Percentiles rank a stretch among this genome's conserved stretches.
These are phyloP conservation scores for Trypanosoma mega DNA, from an alignment of 208 protist species.

Conservation along the genomic window DNA sequence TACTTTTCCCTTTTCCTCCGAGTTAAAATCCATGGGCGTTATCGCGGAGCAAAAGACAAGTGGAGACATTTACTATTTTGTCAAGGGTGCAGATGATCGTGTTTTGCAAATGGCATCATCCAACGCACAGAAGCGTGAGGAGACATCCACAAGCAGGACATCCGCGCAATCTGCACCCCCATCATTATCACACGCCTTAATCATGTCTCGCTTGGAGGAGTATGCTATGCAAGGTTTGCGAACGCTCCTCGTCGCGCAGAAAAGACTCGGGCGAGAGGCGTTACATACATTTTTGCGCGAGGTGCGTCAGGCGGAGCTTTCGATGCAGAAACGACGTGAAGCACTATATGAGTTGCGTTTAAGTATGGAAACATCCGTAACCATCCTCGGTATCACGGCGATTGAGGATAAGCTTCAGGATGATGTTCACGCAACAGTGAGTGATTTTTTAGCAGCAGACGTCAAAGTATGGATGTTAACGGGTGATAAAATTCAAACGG, in stretches of 20 bases:
- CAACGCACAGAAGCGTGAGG: not conserved
- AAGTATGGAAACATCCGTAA: conserved; percentile 83
- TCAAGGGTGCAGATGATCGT: conserved; percentile 91
- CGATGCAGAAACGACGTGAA: conserved; percentile 39
- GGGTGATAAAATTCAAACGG: conserved; percentile 98
- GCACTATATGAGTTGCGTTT: conserved; percentile 45
- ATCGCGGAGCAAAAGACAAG: conserved; percentile 53
- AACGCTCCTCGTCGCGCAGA: conserved; percentile 72
- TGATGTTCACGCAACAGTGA: conserved; percentile 89
- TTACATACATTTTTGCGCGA: conserved; percentile 36
- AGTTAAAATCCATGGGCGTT: conserved; percentile 87
- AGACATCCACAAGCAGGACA: not conserved
- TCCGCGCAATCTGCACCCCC: too few relatives aligned
- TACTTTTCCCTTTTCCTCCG: conserved; percentile 85
- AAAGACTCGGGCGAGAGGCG: conserved; percentile 42
- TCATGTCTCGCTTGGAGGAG: conserved; percentile 19
- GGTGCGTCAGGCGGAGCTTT: conserved; percentile 34
- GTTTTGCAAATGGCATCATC: conserved; percentile 42
- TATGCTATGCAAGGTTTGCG: conserved; percentile 73
- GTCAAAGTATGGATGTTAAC: conserved; percentile 98
- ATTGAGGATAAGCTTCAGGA: conserved; percentile 98
- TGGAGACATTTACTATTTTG: conserved; percentile 47
- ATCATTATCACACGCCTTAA: not conserved
- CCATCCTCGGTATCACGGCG: conserved; percentile 92
- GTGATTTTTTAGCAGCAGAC: conserved; percentile 62